A percentile compares a stretch with the other conserved stretches of the same genome.
Evolutionary conservation across 352 stramenopile genomes (phyloP).

Genomic region (Phytopythium cucurbitacearum): DNA sequence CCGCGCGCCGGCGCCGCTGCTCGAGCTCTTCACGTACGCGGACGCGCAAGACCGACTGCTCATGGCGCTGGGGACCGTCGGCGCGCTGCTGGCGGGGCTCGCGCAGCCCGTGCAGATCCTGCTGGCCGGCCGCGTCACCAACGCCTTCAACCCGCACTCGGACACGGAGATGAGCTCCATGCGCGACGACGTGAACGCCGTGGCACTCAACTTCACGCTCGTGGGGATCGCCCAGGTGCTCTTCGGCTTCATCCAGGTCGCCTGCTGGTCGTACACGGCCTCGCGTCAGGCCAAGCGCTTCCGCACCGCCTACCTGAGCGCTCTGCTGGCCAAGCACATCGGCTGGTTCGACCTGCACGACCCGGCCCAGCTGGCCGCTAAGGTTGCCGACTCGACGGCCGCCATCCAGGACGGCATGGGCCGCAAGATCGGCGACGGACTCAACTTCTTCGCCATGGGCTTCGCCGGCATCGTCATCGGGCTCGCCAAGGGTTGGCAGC

Average conservation of each 20-base stretch:
- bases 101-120: slow-evolving; percentile 39
- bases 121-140: slow-evolving; percentile 39
- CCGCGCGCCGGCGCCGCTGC: not conserved
- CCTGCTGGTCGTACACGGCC: slow-evolving; percentile 55
- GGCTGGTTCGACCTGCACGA: slow-evolving; percentile 64
- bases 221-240: slow-evolving; percentile 49
- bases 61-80: slow-evolving; percentile 27
- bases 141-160: slow-evolving; percentile 41
- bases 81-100: slow-evolving; percentile 18
- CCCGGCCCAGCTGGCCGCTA: slow-evolving; percentile 31
- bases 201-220: slow-evolving; percentile 52
- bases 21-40: slow-evolving; percentile 42
- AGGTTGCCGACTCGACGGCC: slow-evolving; percentile 28
- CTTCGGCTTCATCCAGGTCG: slow-evolving; percentile 45
- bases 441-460: slow-evolving; percentile 35
- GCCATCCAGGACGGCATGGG: slow-evolving; percentile 44
- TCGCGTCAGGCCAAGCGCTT: slow-evolving; percentile 58
- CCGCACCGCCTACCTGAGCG: slow-evolving; percentile 42
- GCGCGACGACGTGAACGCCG: slow-evolving; percentile 21
- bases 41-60: slow-evolving; percentile 27
- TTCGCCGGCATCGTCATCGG: slow-evolving; percentile 39
- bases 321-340: slow-evolving; percentile 60
- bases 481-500: slow-evolving; percentile 40
- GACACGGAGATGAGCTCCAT: slow-evolving; percentile 10
- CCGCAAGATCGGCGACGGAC: slow-evolving; percentile 17